Evolutionary conservation across 805 yeast species (phyloP), one percentile per base, ranked within the genome.

Genomic region (Clavispora vitiphila): DNA sequence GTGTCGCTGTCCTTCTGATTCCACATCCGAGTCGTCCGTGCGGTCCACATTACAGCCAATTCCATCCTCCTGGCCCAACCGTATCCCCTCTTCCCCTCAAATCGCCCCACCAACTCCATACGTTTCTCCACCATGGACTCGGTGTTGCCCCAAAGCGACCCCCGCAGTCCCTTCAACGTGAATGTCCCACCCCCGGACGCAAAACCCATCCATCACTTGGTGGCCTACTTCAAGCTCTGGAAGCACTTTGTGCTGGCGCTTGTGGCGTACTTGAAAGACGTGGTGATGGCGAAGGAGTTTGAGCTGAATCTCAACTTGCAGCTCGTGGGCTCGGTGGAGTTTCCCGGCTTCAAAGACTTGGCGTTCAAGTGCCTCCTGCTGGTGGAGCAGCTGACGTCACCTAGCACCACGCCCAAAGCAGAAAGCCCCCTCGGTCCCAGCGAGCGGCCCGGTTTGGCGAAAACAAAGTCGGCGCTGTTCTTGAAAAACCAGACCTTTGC

Each of bases 261-360:
- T 39, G 56, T 65, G 8, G 55, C 60, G 38, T 69, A 69, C 46
- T 56, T 65, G 35, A 65, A 60, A 43, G 74, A 77, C 50, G 60
- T 74, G 43, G 59, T 73, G 27, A 58, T 76, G 39, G 74, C 76
- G 42, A 76, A 75, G 55, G 78, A 69, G 48, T 58, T 57, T 34
- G 61, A 58, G 38, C 55, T 57, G 51, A 58, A 67, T 49, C 51
- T 69, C 40, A 62, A 62, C 38, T 57, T 54, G 40, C 75, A 69
- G 50, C 49, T 69, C 35, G 56, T 69, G 29, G 61, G 55, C 38
- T 60, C 69, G 24, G 59, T 68, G 25, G 67, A 65, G 49, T 65
- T 66, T 41, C 72, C 72, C 7, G 71, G 71, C 9, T 77, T 57
- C 60, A 77, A 46, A 57, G 77, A 52, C 67, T 67, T 65, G 37